Conservation (phyloP, 306 rosid genomes). For the Glycine latifolia region DNA sequence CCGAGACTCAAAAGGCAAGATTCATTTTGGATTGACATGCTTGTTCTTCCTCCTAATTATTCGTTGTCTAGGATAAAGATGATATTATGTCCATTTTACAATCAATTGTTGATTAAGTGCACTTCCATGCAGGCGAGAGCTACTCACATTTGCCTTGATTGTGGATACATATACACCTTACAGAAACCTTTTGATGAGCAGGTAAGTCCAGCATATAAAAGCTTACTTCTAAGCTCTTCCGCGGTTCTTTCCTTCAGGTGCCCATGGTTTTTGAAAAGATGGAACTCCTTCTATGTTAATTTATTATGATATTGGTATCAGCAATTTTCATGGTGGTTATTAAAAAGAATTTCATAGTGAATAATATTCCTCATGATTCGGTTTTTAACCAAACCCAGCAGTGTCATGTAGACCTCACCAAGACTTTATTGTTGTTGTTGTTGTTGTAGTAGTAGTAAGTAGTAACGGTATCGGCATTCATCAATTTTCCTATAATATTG, state of each 20-base stretch:
- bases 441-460: neutral
- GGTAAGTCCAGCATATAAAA: conserved; percentile 49
- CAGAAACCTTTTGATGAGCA: conserved; percentile 90
- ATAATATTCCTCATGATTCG: no score
- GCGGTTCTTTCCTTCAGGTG: neutral
- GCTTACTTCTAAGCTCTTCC: neutral
- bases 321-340: neutral
- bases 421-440: no score
- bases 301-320: conserved; percentile 4
- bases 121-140: conserved; percentile 84
- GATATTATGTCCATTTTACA: neutral
- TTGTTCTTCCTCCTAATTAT: conserved; percentile 32
- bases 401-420: no score
- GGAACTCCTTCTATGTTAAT: neutral
- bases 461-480: neutral
- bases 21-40: conserved; percentile 25
- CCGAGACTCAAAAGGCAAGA: conserved; percentile 85
- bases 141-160: conserved; percentile 94
- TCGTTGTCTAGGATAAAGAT: conserved; percentile 22
- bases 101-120: conserved; percentile 40
- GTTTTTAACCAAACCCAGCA: no score
- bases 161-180: conserved; percentile 86
- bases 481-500: neutral
- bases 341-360: neutral
- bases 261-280: neutral